Evolutionary conservation across 1,284 basidiomycete species (phyloP).

Genomic region (Heterobasidion irregulare): DNA sequence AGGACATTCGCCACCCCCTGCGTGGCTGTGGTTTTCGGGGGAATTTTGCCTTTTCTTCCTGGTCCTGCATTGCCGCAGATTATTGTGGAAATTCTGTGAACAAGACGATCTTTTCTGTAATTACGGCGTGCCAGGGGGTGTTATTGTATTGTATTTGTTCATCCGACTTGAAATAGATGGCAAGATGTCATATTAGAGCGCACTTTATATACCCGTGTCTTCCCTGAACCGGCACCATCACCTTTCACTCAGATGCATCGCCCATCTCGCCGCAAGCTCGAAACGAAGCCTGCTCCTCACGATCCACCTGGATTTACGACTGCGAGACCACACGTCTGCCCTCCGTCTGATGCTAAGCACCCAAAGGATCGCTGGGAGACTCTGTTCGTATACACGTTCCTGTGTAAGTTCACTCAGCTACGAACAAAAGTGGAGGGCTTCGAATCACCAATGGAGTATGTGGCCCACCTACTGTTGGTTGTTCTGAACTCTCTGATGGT

Average conservation of each 20-base stretch:
- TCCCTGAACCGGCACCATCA: conserved; percentile 1
- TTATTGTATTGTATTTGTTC: conserved; percentile 27
- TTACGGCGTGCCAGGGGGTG: conserved; percentile 4
- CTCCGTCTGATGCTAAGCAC: conserved; percentile 62
- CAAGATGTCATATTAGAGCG: conserved; percentile 10
- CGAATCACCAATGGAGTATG: conserved; percentile 74
- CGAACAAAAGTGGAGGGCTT: conserved; percentile 67
- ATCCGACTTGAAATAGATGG: conserved; percentile 17
- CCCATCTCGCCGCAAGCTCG: conserved; percentile 19
- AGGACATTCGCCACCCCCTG: background rate
- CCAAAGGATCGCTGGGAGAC: conserved; percentile 78
- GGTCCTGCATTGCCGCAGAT: conserved; percentile 1
- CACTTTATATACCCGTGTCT: conserved; percentile 12
- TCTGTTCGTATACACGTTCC: conserved; percentile 76
- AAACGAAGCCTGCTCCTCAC: conserved; percentile 9
- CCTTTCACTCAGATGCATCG: conserved; percentile 18
- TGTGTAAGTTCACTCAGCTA: conserved; percentile 70
- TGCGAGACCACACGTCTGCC: conserved; percentile 64
- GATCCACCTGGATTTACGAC: conserved; percentile 15
- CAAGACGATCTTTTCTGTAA: background rate
- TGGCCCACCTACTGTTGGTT: conserved; percentile 11
- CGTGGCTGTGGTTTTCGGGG: background rate
- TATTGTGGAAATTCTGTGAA: background rate
- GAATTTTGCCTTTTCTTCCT: conserved; percentile 3
- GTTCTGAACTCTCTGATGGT: conserved; percentile 10